These are phyloP conservation scores for Pulveroboletus frians DNA, from an alignment of 768 basidiomycete genomes.

Conservation along the genomic window DNA sequence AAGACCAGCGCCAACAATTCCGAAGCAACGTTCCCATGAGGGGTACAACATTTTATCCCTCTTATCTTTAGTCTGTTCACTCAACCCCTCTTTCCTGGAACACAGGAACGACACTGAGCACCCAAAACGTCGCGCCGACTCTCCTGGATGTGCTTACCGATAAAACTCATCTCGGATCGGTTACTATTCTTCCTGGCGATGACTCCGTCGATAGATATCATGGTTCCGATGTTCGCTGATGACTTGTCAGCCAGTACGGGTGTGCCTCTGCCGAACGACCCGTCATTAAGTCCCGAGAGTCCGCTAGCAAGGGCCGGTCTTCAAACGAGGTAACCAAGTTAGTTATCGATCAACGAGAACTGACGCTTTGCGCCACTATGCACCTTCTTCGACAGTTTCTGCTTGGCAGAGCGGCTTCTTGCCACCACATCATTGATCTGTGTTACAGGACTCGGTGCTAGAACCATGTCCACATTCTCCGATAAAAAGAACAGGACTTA, in stretches of 20 bases:
- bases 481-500: constrained; percentile 13
- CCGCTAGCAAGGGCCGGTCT: constrained; percentile 12
- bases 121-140: background rate
- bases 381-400: background rate
- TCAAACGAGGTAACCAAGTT: constrained; percentile 17
- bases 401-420: constrained; percentile 4
- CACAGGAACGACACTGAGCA: background rate
- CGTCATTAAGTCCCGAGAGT: constrained; percentile 1
- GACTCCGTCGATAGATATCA: background rate
- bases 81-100: background rate
- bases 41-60: background rate
- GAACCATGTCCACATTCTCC: constrained; percentile 4
- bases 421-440: constrained; percentile 1
- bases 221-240: constrained; percentile 4
- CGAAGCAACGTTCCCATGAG: background rate
- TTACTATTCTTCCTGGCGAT: background rate
- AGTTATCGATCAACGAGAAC: constrained; percentile 10
- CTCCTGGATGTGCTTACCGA: background rate
- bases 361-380: background rate
- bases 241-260: background rate
- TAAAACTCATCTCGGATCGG: background rate
- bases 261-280: background rate
- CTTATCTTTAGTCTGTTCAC: background rate
- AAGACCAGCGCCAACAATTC: constrained; percentile 1
- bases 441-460: background rate